A percentile compares a stretch with the other conserved stretches of the same genome.
Evolutionary conservation across 2,329 filamentous ascomycete genomes (phyloP).

Genomic region (Paraphaeosphaeria minitans): DNA sequence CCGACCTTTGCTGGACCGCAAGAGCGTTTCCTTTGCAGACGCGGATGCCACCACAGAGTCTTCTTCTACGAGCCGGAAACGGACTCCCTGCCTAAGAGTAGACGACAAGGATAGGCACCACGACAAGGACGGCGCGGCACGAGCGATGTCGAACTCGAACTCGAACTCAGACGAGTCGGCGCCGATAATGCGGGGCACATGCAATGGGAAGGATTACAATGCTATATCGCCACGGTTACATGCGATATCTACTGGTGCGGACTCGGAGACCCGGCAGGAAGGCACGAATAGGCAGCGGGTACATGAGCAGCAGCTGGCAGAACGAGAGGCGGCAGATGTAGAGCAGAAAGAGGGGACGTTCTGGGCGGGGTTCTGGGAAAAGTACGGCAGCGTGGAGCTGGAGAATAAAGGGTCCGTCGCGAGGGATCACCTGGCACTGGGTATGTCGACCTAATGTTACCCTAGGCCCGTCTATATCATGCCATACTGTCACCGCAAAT

Average conservation of each 20-base stretch:
- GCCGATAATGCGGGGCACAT: constrained; percentile 24
- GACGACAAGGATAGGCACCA: not conserved
- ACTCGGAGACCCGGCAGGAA: constrained; percentile 10
- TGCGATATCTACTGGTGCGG: constrained; percentile 10
- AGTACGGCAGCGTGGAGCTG: constrained; percentile 72
- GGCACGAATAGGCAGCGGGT: not conserved
- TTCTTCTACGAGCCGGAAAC: constrained; percentile 6
- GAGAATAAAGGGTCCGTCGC: constrained; percentile 88
- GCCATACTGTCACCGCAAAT: not conserved
- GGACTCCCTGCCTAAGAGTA: not conserved
- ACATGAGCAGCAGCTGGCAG: constrained; percentile 18
- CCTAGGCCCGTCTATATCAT: not conserved
- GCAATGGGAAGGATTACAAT: constrained; percentile 24
- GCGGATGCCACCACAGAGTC: constrained; percentile 2
- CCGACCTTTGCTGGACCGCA: not conserved
- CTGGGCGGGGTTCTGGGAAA: constrained; percentile 61
- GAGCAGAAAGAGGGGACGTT: constrained; percentile 48
- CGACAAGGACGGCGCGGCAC: not conserved
- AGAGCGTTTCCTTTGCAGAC: constrained; percentile 1
- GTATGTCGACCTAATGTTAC: constrained; percentile 52
- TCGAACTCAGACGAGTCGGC: constrained; percentile 34
- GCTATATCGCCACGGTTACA: constrained; percentile 27
- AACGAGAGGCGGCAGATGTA: constrained; percentile 28
- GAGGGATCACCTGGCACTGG: constrained; percentile 78
- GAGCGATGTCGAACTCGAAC: constrained; percentile 20